phyloP scores from a whole-genome alignment of 768 basidiomycete species.

The Boletus sensibilis region DNA sequence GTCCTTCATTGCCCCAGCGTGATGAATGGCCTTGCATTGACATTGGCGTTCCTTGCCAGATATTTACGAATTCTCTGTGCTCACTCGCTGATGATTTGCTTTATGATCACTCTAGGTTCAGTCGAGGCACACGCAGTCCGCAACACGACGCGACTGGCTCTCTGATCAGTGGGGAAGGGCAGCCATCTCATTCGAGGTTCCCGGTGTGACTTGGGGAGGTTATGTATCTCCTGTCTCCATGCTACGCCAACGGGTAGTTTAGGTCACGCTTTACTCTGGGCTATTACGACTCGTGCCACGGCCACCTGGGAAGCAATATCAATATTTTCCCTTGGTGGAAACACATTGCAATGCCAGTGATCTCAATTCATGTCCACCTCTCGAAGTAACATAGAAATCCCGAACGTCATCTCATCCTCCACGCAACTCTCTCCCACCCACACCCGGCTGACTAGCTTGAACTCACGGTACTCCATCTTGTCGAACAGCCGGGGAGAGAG shows the following conservation, averaged over 20 bases:
- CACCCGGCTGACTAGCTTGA: constrained; percentile 39
- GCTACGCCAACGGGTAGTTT: not conserved
- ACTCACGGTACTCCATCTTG: constrained; percentile 45
- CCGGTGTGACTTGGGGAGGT: not conserved
- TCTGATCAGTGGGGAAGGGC: not conserved
- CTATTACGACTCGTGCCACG: not conserved
- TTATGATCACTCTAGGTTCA: not conserved
- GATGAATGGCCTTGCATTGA: not conserved
- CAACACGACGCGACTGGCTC: not conserved
- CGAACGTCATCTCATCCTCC: constrained; percentile 34
- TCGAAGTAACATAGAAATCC: constrained; percentile 43
- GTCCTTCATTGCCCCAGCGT: not conserved
- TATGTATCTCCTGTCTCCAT: not conserved
- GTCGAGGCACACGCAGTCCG: not conserved
- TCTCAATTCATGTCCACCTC: constrained; percentile 35
- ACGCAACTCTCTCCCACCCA: constrained; percentile 34
- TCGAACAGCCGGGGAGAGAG: constrained; percentile 47
- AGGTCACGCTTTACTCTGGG: not conserved
- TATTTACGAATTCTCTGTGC: not conserved
- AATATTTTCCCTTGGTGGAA: not conserved
- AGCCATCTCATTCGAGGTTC: not conserved
- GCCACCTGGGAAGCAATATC: not conserved
- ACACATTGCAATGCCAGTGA: not conserved
- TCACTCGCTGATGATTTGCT: not conserved
- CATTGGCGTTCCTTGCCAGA: not conserved